Evolutionary conservation across 2,329 filamentous ascomycete genomes (phyloP), one percentile per base, ranked within the genome.

Genomic region (Trichophyton benhamiae): DNA sequence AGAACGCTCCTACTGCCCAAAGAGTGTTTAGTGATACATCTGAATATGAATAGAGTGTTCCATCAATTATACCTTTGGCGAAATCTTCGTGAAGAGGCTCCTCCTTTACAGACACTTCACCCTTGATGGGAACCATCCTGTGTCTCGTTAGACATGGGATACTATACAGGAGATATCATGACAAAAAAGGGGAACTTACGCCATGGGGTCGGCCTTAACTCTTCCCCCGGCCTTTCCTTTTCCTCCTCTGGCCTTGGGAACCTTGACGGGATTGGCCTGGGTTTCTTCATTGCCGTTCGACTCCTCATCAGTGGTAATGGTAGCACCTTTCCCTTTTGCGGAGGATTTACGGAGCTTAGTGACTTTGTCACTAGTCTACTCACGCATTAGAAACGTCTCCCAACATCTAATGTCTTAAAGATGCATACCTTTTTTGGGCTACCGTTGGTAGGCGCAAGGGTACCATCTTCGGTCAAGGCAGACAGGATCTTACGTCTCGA

Each of bases 401-500:
- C 9, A 17, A 6, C 9, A 25, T 42, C 7, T 3, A 22, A 8
- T 30, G 27, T n/a, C 9, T 7, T 7, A 25, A 36, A 15, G 3
- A 8, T 22, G 8, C 53, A 46, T 53, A 64, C 63, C 52, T 64
- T 64, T 25, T 62, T 60, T 22, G 25, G n/a, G 17, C 36, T 52
- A 8, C 36, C 36, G 20, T 41, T 41, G 13, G 57, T 57, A 17
- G 38, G 30, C 30, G 46, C 60, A 36, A 20, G 58, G 13, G 57
- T 60, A 22, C 48, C 63, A 30, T 17, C 22, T 42, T 62, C 46
- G n/a, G 58, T 17, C 15, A 55, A 17, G 5, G 59, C 33, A 0
- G 65, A 64, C 3, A 67, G 15, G 49, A 78, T 61, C 65, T 75
- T 77, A 62, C 72, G 73, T 61, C 71, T 76, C 9, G 74, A 68